These are phyloP conservation scores for Monosporascus ibericus DNA, from an alignment of 2,329 filamentous ascomycete genomes.

Conservation along the genomic window DNA sequence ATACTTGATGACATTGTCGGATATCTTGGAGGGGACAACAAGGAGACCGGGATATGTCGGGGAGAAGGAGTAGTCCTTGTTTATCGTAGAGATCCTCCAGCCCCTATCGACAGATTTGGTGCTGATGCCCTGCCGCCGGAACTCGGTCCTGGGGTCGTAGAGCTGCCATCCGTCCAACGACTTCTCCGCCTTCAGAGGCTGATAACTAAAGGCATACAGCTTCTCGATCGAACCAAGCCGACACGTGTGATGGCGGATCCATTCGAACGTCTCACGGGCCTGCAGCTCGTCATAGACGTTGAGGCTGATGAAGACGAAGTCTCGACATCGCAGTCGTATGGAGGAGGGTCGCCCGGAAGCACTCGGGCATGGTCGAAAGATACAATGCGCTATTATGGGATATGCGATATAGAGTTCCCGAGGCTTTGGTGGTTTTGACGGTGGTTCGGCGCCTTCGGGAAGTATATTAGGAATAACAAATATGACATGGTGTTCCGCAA, in stretches of 20 bases:
- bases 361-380: constrained; percentile 66
- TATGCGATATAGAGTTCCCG: constrained; percentile 90
- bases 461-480: constrained; percentile 21
- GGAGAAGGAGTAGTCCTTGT: constrained; percentile 83
- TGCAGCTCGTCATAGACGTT: constrained; percentile 70
- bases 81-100: constrained; percentile 89
- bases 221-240: constrained; percentile 78
- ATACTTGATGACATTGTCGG: constrained; percentile 95
- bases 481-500: constrained; percentile 57
- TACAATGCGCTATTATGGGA: constrained; percentile 80
- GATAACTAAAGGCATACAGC: constrained; percentile 84
- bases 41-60: constrained; percentile 85
- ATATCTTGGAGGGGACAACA: constrained; percentile 80
- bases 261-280: constrained; percentile 82
- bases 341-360: constrained; percentile 67
- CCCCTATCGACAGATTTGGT: constrained; percentile 70
- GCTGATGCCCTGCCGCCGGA: constrained; percentile 79
- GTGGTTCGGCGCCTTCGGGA: constrained; percentile 13
- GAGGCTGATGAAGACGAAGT: constrained; percentile 91
- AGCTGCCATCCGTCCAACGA: constrained; percentile 73
- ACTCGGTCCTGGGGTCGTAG: constrained; percentile 83
- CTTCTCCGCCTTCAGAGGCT: constrained; percentile 66
- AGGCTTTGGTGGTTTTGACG: constrained; percentile 21
- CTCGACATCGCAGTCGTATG: constrained; percentile 81
- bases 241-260: constrained; percentile 74